phyloP scores from a whole-genome alignment of 805 yeast species.

The Myxozyma mucilagina region DNA sequence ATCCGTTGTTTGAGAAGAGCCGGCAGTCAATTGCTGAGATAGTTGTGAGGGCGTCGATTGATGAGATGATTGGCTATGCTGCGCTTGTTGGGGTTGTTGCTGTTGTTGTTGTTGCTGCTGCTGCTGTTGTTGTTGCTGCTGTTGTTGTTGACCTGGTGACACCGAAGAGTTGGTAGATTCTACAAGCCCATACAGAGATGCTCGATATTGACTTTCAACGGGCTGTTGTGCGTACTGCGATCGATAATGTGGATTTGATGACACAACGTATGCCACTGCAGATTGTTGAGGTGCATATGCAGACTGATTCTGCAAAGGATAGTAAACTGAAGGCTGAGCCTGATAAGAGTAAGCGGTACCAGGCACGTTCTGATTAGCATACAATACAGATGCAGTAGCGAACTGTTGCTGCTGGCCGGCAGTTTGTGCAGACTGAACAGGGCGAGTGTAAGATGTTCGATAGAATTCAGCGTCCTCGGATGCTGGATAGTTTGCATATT shows the following conservation, averaged over 20 bases:
- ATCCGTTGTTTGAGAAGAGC: not conserved
- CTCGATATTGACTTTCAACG: not conserved
- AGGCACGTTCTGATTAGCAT: not conserved
- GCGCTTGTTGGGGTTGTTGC: slow-evolving; percentile 15
- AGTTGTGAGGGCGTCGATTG: not conserved
- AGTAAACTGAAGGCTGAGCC: not conserved
- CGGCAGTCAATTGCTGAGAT: not conserved
- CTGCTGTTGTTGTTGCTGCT: slow-evolving; percentile 9
- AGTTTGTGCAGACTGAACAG: not conserved
- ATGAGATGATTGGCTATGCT: slow-evolving; percentile 7
- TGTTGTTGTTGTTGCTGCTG: not conserved
- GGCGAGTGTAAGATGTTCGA: not conserved
- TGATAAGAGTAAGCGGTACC: not conserved
- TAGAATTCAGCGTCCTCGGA: not conserved
- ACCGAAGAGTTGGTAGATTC: not conserved
- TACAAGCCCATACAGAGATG: not conserved
- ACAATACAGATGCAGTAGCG: not conserved
- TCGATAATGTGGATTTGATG: not conserved
- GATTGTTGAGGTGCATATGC: not conserved
- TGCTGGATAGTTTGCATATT: not conserved
- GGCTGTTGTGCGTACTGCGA: slow-evolving; percentile 1
- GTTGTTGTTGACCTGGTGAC: not conserved
- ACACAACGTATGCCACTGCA: not conserved
- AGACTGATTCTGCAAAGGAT: not conserved
- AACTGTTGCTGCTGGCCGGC: slow-evolving; percentile 5